phyloP scores from a whole-genome alignment of 345 rosid genomes.

The Acer campestre region DNA sequence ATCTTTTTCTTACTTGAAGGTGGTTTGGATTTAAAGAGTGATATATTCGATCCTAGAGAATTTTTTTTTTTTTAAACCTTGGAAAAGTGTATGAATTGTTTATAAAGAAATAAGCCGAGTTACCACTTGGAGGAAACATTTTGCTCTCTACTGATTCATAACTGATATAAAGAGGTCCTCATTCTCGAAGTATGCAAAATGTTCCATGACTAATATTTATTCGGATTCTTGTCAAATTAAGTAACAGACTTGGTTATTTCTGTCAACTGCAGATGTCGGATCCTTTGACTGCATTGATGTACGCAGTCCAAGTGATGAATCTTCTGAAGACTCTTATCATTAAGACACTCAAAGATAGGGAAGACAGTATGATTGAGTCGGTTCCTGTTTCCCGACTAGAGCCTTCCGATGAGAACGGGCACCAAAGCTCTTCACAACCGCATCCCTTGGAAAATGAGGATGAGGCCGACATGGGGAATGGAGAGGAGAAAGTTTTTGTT shows the following conservation, averaged over 20 bases:
- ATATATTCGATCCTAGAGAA: neutral
- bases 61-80: neutral
- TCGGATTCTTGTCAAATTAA: neutral
- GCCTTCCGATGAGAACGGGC: constrained; percentile 70
- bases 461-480: constrained; percentile 24
- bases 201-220: neutral
- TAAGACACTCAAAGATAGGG: constrained; percentile 68
- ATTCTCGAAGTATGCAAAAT: neutral
- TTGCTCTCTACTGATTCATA: neutral
- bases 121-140: constrained; percentile 3
- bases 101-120: neutral
- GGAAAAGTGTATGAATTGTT: neutral
- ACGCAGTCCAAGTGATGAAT: constrained; percentile 96
- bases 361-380: constrained; percentile 52
- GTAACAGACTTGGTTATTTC: constrained; percentile 5
- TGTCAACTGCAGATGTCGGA: constrained; percentile 80
- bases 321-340: constrained; percentile 78
- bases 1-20: neutral
- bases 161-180: too few species aligned
- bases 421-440: constrained; percentile 48
- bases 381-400: constrained; percentile 38
- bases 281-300: constrained; percentile 96
- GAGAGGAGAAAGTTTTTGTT: constrained; percentile 33
- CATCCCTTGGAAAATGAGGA: constrained; percentile 37
- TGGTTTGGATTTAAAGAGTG: neutral